Conservation (phyloP, 1,139 yeast genomes). For the Nakaseomyces bracarensis region DNA sequence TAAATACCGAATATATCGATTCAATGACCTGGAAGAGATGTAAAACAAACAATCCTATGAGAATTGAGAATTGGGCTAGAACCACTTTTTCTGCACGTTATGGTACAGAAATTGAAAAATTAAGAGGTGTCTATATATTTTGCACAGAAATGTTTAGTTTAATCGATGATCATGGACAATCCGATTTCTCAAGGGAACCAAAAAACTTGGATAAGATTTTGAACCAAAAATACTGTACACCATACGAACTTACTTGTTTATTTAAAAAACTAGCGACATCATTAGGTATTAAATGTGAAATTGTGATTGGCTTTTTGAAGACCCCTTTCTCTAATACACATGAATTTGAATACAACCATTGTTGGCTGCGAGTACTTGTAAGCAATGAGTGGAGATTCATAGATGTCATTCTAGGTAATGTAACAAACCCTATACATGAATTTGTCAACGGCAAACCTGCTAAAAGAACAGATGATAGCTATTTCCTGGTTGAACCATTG, state of each 20-base stretch:
- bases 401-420: slow-evolving; percentile 59
- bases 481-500: slow-evolving; percentile 71
- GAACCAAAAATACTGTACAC: slow-evolving; percentile 44
- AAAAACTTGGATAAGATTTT: slow-evolving; percentile 28
- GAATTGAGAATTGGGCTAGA: slow-evolving; percentile 38
- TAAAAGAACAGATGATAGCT: slow-evolving; percentile 41
- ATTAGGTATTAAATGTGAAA: slow-evolving; percentile 63
- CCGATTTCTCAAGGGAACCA: slow-evolving; percentile 29
- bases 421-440: slow-evolving; percentile 42
- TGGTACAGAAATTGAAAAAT: slow-evolving; percentile 44
- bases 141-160: slow-evolving; percentile 46
- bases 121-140: slow-evolving; percentile 56
- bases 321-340: slow-evolving; percentile 50
- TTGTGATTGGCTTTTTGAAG: slow-evolving; percentile 77
- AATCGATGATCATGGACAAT: slow-evolving; percentile 31
- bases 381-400: slow-evolving; percentile 73
- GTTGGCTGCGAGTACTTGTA: slow-evolving; percentile 76
- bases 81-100: slow-evolving; percentile 33
- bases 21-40: slow-evolving; percentile 27
- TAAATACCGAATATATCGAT: slow-evolving; percentile 31
- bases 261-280: slow-evolving; percentile 67
- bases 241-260: slow-evolving; percentile 69
- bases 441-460: slow-evolving; percentile 31
- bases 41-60: slow-evolving; percentile 21
- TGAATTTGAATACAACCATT: slow-evolving; percentile 62